Evolutionary conservation across 148 eudicot genomes (phyloP), one percentile per base, ranked within the genome.

Genomic region (Gaultheria prostrata): DNA sequence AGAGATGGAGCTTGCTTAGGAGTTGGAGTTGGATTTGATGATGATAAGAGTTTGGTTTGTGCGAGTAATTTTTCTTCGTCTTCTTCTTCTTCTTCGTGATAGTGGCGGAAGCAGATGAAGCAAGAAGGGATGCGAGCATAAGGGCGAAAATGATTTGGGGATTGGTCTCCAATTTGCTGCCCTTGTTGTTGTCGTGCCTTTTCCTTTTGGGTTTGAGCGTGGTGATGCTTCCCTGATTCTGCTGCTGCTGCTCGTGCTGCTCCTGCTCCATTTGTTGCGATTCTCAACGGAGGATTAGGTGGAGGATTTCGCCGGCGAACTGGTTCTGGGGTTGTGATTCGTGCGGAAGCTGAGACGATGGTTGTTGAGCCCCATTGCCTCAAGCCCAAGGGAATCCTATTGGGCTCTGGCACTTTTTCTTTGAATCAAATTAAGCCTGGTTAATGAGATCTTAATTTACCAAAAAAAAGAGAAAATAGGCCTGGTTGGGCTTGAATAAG

Each of bases 21-120:
- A 82, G 65, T 13, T 43, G 84, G 67, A 83, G 81, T 51, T 49
- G 77, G 69, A 83, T 77, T 30, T 78, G 45, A 0, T 83, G 80
- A 70, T 83, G 72, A 71, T 75, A 35, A 74, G 50, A 63, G 61
- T 74, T 59, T 53, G 18, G 32, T 14, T 14, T 67, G 18, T 32
- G 33, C 35, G 28, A 49, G 24, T 20, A 6, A 6, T 2, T 53
- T 32, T 57, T 56, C 20, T 56, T 56, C 50, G 43, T 82, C 72
- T 12, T 2, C 30, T 75, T 73, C 11, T 51, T 17, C 0, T 67
- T 49, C 0, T 39, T 56, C 13, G 65, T 3, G 20, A 12, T 14
- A n/a, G 76, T 13, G 3, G 17, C 14, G 43, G 48, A 26, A 21
- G 45, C 15, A 35, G 32, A 65, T 3, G 43, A 20, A 7, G 61